phyloP scores from a whole-genome alignment of 352 stramenopile species.

The Globisporangium parvum region DNA sequence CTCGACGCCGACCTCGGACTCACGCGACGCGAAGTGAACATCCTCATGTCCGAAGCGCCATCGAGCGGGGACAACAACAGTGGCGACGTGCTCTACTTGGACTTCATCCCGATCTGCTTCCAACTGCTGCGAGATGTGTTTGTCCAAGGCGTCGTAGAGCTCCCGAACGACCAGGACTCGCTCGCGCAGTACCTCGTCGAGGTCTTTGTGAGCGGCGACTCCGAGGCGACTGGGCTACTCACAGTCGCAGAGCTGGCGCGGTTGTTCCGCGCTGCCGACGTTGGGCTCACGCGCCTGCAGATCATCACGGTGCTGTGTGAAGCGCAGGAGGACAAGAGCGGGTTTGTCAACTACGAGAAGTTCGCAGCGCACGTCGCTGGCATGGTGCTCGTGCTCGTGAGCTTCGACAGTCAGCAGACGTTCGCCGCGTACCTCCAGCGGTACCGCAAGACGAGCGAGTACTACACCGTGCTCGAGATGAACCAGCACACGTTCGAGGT shows the following conservation, averaged over 20 bases:
- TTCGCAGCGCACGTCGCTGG: conserved; percentile 55
- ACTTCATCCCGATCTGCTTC: conserved; percentile 65
- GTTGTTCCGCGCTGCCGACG: conserved; percentile 49
- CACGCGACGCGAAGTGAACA: conserved; percentile 66
- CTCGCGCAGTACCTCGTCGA: conserved; percentile 68
- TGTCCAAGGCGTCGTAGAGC: conserved; percentile 47
- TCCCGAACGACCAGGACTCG: conserved; percentile 56
- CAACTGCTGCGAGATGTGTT: conserved; percentile 47
- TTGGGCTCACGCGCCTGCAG: conserved; percentile 73
- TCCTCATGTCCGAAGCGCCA: conserved; percentile 60
- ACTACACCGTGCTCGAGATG: conserved; percentile 70
- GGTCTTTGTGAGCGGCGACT: conserved; percentile 66
- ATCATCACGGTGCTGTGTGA: conserved; percentile 66
- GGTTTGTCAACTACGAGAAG: conserved; percentile 71
- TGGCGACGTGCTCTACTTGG: conserved; percentile 29
- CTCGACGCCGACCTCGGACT: conserved; percentile 67
- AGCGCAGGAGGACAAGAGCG: conserved; percentile 68
- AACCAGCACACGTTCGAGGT: conserved; percentile 80
- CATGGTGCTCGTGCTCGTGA: conserved; percentile 64
- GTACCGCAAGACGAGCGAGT: conserved; percentile 71
- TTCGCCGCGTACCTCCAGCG: conserved; percentile 48
- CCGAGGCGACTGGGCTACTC: conserved; percentile 52
- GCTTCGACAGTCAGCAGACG: conserved; percentile 59
- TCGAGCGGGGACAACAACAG: conserved; percentile 20
- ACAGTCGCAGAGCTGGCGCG: conserved; percentile 52